Conservation (phyloP, 495 filamentous ascomycete genomes). For the Xylaria nigripes region DNA sequence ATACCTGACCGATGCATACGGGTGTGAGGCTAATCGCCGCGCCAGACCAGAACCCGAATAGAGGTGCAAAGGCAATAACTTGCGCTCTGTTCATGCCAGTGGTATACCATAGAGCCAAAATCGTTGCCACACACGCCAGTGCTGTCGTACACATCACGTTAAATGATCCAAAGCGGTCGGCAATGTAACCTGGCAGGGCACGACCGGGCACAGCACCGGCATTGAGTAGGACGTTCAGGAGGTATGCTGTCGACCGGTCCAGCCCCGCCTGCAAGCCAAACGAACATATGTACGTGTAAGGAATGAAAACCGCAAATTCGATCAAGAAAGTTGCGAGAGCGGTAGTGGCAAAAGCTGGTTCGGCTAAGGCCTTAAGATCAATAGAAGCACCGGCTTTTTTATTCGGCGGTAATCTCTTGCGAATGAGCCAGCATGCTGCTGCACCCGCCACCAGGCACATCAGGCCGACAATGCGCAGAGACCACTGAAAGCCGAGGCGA, state of each 20-base stretch:
- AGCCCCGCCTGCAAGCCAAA: constrained; percentile 33
- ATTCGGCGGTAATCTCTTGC: constrained; percentile 3
- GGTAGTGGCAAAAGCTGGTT: constrained; percentile 5
- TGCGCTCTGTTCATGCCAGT: constrained; percentile 49
- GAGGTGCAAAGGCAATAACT: constrained; percentile 61
- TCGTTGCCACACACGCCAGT: constrained; percentile 55
- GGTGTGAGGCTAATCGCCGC: constrained; percentile 79
- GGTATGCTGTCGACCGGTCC: constrained; percentile 52
- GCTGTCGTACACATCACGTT: constrained; percentile 48
- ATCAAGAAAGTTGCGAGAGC: constrained; percentile 24
- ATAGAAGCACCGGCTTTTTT: constrained; percentile 6
- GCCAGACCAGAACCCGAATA: constrained; percentile 82
- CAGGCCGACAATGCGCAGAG: constrained; percentile 50
- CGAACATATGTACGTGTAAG: constrained; percentile 14
- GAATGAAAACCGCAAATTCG: constrained; percentile 42
- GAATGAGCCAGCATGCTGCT: constrained; percentile 3
- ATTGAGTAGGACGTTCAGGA: constrained; percentile 51
- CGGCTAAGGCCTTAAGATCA: constrained; percentile 4
- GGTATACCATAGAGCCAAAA: constrained; percentile 77
- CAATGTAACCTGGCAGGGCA: constrained; percentile 59
- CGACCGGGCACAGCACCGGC: constrained; percentile 56
- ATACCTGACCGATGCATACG: constrained; percentile 86
- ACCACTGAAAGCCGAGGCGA: constrained; percentile 49
- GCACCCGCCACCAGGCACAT: constrained; percentile 43
- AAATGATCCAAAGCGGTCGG: constrained; percentile 53